Conservation (phyloP, 2,329 filamentous ascomycete species). For the Aschersonia sp. region DNA sequence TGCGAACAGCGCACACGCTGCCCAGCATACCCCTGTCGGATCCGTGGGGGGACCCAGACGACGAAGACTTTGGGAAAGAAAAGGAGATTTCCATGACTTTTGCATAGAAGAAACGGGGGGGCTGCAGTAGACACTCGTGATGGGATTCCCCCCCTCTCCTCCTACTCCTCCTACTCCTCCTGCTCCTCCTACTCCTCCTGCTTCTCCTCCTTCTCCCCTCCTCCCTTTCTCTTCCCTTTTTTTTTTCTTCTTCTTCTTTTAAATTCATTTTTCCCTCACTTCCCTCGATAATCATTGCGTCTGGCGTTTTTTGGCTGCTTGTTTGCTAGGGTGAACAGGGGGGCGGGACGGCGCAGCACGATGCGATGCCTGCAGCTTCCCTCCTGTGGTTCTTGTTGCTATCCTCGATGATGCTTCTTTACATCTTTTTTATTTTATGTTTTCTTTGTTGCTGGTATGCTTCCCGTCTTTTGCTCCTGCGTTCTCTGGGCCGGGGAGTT, state of each 20-base stretch:
- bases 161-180: too few relatives aligned
- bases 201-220: not conserved
- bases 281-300: not conserved
- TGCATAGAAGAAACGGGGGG: constrained; percentile 31
- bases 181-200: not conserved
- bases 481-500: too few relatives aligned
- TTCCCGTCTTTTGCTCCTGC: too few relatives aligned
- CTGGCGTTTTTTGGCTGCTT: not conserved
- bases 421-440: too few relatives aligned
- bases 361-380: not conserved
- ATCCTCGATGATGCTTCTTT: too few relatives aligned
- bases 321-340: not conserved
- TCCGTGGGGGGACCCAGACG: constrained; percentile 56
- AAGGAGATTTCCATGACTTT: constrained; percentile 72
- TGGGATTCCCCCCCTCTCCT: too few relatives aligned
- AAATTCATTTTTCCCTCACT: not conserved
- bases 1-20: constrained; percentile 28
- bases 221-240: not conserved
- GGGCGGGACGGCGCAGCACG: not conserved
- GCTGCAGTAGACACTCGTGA: too few relatives aligned
- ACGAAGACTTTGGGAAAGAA: constrained; percentile 57
- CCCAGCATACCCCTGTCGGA: constrained; percentile 37
- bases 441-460: too few relatives aligned
- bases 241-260: not conserved
- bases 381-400: too few relatives aligned